Conservation (phyloP, 768 basidiomycete species). For the Boletus huronensis region DNA sequence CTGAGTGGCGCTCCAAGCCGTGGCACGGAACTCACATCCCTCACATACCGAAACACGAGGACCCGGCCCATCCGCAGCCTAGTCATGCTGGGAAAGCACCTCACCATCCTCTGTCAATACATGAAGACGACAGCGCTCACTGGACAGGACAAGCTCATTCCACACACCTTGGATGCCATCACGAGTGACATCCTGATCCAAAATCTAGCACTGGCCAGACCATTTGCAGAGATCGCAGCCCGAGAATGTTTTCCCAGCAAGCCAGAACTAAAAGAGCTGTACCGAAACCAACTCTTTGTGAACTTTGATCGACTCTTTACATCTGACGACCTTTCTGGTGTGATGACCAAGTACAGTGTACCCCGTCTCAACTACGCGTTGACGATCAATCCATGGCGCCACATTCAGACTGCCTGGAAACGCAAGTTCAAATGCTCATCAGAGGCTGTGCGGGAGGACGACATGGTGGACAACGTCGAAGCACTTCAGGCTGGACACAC, state of each 20-base stretch:
- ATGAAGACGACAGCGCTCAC: neutral
- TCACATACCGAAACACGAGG: neutral
- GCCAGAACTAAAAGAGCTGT: neutral
- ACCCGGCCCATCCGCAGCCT: neutral
- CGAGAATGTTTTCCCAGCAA: neutral
- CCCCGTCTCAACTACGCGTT: too few relatives aligned
- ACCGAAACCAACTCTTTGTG: neutral
- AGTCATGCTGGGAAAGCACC: neutral
- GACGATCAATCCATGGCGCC: neutral
- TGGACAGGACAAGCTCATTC: conserved; percentile 1
- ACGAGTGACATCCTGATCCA: neutral
- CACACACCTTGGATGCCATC: neutral
- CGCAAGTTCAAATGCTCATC: neutral
- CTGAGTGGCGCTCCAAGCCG: neutral
- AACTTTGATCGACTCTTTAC: neutral
- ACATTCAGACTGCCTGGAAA: conserved; percentile 4
- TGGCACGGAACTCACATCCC: neutral
- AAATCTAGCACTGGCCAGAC: neutral
- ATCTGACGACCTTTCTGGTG: neutral
- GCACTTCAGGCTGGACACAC: too few relatives aligned
- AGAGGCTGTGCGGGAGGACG: too few relatives aligned
- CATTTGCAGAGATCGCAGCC: neutral
- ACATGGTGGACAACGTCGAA: too few relatives aligned
- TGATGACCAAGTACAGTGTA: too few relatives aligned
- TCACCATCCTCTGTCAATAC: neutral